A percentile compares a stretch with the other conserved stretches of the same genome.
Evolutionary conservation across 805 yeast genomes (phyloP).

Genomic region (Wickerhamomyces rabaulensis): DNA sequence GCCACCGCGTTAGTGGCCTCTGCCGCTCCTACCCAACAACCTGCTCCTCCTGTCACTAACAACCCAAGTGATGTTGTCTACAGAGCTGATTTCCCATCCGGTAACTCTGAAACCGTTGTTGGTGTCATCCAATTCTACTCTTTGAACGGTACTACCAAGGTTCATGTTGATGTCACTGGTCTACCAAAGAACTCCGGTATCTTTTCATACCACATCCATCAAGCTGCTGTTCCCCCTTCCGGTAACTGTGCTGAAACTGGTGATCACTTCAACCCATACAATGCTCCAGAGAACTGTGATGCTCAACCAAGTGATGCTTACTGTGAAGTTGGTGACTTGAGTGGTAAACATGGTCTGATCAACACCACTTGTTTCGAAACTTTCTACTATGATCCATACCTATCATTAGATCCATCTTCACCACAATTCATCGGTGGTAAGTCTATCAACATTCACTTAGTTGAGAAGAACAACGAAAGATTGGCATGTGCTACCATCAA

Average conservation of each 20-base stretch:
- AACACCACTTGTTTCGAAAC: slow-evolving; percentile 65
- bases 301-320: slow-evolving; percentile 42
- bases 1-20: slow-evolving; percentile 8
- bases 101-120: slow-evolving; percentile 29
- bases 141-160: slow-evolving; percentile 55
- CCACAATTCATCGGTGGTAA: slow-evolving; percentile 56
- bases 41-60: slow-evolving; percentile 13
- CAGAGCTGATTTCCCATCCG: slow-evolving; percentile 27
- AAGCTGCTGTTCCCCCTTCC: slow-evolving; percentile 43
- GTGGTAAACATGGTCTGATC: slow-evolving; percentile 74
- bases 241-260: slow-evolving; percentile 53
- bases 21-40: slow-evolving; percentile 4
- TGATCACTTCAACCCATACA: slow-evolving; percentile 59
- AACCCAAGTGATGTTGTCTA: slow-evolving; percentile 24
- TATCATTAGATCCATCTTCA: slow-evolving; percentile 53
- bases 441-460: slow-evolving; percentile 52
- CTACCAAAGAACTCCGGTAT: slow-evolving; percentile 65
- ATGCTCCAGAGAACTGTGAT: slow-evolving; percentile 50
- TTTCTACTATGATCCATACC: slow-evolving; percentile 56
- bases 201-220: slow-evolving; percentile 66
- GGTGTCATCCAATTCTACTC: slow-evolving; percentile 59
- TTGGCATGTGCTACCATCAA: slow-evolving; percentile 60
- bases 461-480: slow-evolving; percentile 39
- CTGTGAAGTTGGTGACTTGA: slow-evolving; percentile 71
- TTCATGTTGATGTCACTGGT: slow-evolving; percentile 66